Conservation (phyloP, 1,284 basidiomycete genomes). For the Ceratobasidium papillatum region DNA sequence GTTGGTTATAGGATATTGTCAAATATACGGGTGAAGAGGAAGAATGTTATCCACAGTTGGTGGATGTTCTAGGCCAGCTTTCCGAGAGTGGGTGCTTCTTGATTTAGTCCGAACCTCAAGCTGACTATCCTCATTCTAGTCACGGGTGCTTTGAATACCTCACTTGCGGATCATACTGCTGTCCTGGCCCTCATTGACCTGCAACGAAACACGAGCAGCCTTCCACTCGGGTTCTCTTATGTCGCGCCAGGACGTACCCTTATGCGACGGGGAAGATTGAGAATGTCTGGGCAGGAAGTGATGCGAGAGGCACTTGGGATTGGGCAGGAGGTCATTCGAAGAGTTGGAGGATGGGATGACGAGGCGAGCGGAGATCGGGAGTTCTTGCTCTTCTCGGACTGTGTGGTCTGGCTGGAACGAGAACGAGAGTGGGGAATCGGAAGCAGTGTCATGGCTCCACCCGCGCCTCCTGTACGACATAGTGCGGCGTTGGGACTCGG, state of each 20-base stretch:
- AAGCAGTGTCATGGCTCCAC: slow-evolving; percentile 15
- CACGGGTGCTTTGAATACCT: slow-evolving; percentile 77
- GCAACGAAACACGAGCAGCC: slow-evolving; percentile 74
- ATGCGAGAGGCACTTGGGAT: slow-evolving; percentile 51
- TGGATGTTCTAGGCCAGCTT: slow-evolving; percentile 68
- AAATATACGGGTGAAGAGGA: slow-evolving; percentile 68
- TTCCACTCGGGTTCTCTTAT: slow-evolving; percentile 70
- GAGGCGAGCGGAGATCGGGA: slow-evolving; percentile 56
- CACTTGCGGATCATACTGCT: slow-evolving; percentile 77
- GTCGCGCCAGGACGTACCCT: slow-evolving; percentile 81
- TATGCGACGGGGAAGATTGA: slow-evolving; percentile 69
- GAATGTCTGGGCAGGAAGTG: slow-evolving; percentile 55
- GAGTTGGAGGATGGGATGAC: background rate
- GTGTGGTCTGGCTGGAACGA: slow-evolving; percentile 72
- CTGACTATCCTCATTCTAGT: slow-evolving; percentile 58
- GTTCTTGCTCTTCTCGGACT: slow-evolving; percentile 84
- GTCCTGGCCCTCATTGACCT: slow-evolving; percentile 77
- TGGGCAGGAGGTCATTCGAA: background rate
- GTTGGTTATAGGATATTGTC: slow-evolving; percentile 66
- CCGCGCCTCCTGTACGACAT: background rate
- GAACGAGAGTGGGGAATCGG: slow-evolving; percentile 43
- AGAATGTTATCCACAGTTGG: slow-evolving; percentile 68
- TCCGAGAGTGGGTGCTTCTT: slow-evolving; percentile 67
- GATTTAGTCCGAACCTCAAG: background rate
- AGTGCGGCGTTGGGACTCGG: slow-evolving; percentile 17